Evolutionary conservation across 2,329 filamentous ascomycete genomes (phyloP).

Genomic region (Phoma sp.): DNA sequence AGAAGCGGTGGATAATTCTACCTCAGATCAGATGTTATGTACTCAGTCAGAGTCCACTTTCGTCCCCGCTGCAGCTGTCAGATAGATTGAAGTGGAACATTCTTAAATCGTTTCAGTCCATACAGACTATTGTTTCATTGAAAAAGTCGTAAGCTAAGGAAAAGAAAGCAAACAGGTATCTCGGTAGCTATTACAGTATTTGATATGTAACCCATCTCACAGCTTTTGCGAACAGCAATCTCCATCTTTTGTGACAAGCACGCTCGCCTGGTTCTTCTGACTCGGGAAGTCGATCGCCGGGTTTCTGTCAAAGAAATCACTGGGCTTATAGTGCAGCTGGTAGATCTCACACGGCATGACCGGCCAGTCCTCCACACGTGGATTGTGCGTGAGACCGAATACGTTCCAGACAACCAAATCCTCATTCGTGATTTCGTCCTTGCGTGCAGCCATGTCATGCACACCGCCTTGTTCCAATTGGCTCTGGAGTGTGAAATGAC

Average conservation of each 20-base stretch:
- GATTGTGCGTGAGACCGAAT: slow-evolving; percentile 60
- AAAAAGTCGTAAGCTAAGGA: no score
- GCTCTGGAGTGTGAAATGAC: slow-evolving; percentile 56
- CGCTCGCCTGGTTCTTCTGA: slow-evolving; percentile 38
- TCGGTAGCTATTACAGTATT: not conserved
- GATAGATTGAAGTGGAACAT: no score
- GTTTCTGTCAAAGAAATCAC: slow-evolving; percentile 61
- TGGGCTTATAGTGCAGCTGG: slow-evolving; percentile 55
- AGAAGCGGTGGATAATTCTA: no score
- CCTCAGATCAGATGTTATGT: no score
- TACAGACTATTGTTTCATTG: no score
- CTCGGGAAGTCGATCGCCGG: slow-evolving; percentile 60
- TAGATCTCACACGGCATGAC: slow-evolving; percentile 59
- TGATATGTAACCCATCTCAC: not conserved
- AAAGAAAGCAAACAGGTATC: no score
- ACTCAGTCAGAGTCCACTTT: no score
- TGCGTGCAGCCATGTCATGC: slow-evolving; percentile 51
- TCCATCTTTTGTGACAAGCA: slow-evolving; percentile 31
- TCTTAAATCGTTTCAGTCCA: no score
- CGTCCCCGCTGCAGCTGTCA: no score
- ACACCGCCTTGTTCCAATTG: slow-evolving; percentile 53
- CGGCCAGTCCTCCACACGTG: slow-evolving; percentile 58
- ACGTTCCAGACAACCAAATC: slow-evolving; percentile 59
- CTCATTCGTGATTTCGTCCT: slow-evolving; percentile 51
- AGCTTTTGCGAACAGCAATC: slow-evolving; percentile 37